Base-by-base conservation (phyloP, 257 asterid genomes). In the Datura wrightii region DNA sequence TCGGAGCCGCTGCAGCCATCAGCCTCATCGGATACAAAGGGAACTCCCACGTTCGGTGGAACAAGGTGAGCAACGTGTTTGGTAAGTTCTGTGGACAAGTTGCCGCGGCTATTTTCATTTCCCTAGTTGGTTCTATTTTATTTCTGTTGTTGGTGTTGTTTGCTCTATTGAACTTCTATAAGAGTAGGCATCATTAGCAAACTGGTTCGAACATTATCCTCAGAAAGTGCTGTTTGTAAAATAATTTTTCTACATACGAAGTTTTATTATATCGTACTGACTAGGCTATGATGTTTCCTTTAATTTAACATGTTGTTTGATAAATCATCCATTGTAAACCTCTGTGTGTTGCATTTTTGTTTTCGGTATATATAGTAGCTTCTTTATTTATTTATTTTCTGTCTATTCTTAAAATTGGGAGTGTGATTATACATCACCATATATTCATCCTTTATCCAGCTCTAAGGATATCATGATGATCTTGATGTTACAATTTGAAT, bases 31-130 rank as follows among this genome's bases (percentile, higher is more conserved):
- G 96, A 18, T 88, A 83, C 78, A 4, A 86, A 8, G 98, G 98
- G 1, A 93, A 94, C 84, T 74, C 94, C 5, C 97, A 92, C 76
- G 86, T 91, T 34, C 93, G 74, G 0, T 94, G 98, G 98, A 86
- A 83, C 50, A 89, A 90, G 79, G 95, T 94, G 46, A 92, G 98
- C 63, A 18, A 88, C 1, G 85, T 86, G 39, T 92, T 93, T 6
- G 90, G 63, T 0, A 89, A 63, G 79, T 94, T 91, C 63, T 94
- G 98, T 79, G 2, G 81, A 41, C 94, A 89, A 44, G 91, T 59
- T 2, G 92, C 87, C 0, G 90, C 87, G 0, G 91, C 92, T 34
- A 4, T 94, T 10, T 87, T 52, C 14, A 87, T 93, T 67, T 93
- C 98, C 2, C 80, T 84, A 0, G 84, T 58, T 1, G 96, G 90